Conservation (phyloP, 148 eudicot genomes). For the Fagopyrum esculentum region DNA sequence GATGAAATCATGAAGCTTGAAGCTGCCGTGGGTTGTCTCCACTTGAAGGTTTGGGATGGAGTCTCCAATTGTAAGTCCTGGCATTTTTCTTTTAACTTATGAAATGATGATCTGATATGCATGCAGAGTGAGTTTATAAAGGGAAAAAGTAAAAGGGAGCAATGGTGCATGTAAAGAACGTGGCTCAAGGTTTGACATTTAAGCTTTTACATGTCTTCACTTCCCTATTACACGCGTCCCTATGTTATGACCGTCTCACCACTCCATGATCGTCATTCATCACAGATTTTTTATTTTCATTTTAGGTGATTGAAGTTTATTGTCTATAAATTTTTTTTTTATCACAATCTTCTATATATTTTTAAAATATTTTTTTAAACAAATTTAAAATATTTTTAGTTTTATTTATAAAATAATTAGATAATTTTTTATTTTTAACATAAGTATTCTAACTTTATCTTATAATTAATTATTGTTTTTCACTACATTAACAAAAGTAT, state of each 20-base stretch:
- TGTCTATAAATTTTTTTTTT: too few relatives aligned
- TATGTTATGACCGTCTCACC: neutral
- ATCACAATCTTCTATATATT: too few relatives aligned
- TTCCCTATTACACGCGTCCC: neutral
- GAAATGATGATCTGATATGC: neutral
- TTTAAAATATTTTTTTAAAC: too few relatives aligned
- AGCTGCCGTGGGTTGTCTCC: conserved; percentile 63
- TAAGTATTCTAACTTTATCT: too few relatives aligned
- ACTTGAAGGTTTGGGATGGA: conserved; percentile 61
- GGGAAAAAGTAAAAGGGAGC: neutral
- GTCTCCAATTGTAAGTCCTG: conserved; percentile 81
- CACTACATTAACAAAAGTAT: too few relatives aligned
- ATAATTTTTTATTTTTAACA: too few relatives aligned
- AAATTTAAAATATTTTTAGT: too few relatives aligned
- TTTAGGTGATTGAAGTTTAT: too few relatives aligned
- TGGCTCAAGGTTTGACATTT: neutral
- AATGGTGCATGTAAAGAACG: neutral
- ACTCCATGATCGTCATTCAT: neutral
- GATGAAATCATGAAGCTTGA: conserved; percentile 65
- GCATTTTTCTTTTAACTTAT: conserved; percentile 29
- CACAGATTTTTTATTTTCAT: too few relatives aligned
- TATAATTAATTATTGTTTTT: too few relatives aligned
- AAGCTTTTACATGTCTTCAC: neutral
- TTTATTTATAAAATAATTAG: too few relatives aligned
- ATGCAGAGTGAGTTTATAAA: neutral